These are phyloP conservation scores for Penicillium parvum DNA, from an alignment of 495 filamentous ascomycete species.

Conservation along the genomic window DNA sequence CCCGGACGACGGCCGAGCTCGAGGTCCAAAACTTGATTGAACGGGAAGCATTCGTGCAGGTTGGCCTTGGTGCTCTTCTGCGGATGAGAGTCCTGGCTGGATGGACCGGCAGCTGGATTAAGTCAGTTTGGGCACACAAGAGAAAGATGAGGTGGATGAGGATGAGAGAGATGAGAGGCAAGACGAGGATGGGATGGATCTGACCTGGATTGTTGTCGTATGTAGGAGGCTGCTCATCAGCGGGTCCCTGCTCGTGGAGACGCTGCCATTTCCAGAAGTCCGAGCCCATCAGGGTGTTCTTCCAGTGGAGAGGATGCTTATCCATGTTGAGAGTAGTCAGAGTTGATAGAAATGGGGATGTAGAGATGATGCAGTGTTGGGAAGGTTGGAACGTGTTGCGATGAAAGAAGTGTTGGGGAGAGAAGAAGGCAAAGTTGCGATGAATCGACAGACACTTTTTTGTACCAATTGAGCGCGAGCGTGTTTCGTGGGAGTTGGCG, in stretches of 20 bases:
- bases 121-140: too few relatives aligned
- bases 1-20: not conserved
- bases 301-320: slow-evolving; percentile 28
- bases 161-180: not conserved
- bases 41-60: slow-evolving; percentile 27
- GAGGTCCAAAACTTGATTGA: slow-evolving; percentile 25
- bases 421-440: not conserved
- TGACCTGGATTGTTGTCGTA: too few relatives aligned
- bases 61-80: too few relatives aligned
- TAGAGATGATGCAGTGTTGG: too few relatives aligned
- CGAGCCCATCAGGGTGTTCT: slow-evolving; percentile 24
- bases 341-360: too few relatives aligned
- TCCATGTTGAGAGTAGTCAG: slow-evolving; percentile 21
- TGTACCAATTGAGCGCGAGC: not conserved
- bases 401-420: not conserved
- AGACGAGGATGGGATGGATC: slow-evolving; percentile 1
- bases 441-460: not conserved
- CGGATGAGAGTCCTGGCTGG: slow-evolving; percentile 8
- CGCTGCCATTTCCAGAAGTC: slow-evolving; percentile 35
- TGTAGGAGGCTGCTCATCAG: too few relatives aligned
- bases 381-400: not conserved
- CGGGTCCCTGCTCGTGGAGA: too few relatives aligned
- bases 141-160: not conserved
- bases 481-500: not conserved
- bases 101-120: too few relatives aligned